Evolutionary conservation across 1,284 basidiomycete species (phyloP), one percentile per base, ranked within the genome.

Genomic region (Neonothopanus nambi): DNA sequence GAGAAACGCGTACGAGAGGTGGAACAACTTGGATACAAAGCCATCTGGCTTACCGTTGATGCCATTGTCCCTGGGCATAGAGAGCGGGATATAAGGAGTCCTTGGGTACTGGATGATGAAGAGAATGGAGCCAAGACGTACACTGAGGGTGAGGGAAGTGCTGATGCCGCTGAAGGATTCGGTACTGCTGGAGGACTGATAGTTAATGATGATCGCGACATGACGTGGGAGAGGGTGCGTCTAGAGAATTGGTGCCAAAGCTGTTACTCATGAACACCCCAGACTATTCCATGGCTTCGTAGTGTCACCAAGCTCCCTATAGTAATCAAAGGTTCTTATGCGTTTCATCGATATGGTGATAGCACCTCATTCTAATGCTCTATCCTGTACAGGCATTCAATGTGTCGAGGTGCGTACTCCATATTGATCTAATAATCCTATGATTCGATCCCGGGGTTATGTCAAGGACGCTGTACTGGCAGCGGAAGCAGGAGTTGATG

Each of bases 21-120:
- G 20, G 86, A 91, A 59, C 64, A 67, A 17, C 70, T 89, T 9
- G 90, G 90, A 0, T 92, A 89, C 69, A 91, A 86, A 50, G 93
- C 92, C 1, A 90, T 98, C 51, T 92, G 93, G 69, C 72, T 97
- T 41, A 97, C 95, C 0, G 94, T 95, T 3, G 95, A 97, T 71
- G 93, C 93, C 6, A 79, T 92, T 4, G 84, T 92, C 7, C 81
- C 91, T 6, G 90, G 93, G 12, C 94, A 95, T 65, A 80, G 94
- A 37, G 95, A 97, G 70, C 71, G 83, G 42, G 94, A 97, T 61
- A 81, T 84, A 39, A 76, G 79, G 52, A 81, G 79, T 54, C 80
- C 82, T 6, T 86, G 84, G 75, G 73, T 77, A 50, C 61, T 83
- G 13, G 84, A 87, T 54, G 84, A 84, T 35, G 71, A 81, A 51